phyloP scores from a whole-genome alignment of 768 basidiomycete species.

The Auriscalpium vulgare region DNA sequence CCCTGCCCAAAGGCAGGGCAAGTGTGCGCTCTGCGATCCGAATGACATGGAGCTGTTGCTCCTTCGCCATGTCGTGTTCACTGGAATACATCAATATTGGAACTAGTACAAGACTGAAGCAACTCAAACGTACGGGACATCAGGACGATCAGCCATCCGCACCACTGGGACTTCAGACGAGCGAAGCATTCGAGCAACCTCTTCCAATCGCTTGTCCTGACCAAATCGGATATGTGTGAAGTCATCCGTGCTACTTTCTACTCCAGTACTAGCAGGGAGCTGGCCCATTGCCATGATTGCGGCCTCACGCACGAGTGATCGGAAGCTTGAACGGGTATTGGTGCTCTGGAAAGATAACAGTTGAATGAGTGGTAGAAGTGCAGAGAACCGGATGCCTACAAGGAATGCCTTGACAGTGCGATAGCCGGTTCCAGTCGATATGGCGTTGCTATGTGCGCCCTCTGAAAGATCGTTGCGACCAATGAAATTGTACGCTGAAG shows the following conservation, averaged over 20 bases:
- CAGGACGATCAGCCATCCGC: conserved; percentile 55
- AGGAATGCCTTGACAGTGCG: conserved; percentile 49
- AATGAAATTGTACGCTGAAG: conserved; percentile 59
- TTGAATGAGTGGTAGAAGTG: neutral
- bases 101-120: neutral
- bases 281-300: conserved; percentile 41
- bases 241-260: conserved; percentile 63
- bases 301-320: conserved; percentile 6
- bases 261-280: conserved; percentile 53
- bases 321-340: conserved; percentile 4
- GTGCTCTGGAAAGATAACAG: conserved; percentile 10
- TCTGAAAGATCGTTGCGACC: conserved; percentile 72
- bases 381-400: conserved; percentile 27
- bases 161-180: conserved; percentile 67
- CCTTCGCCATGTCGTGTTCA: conserved; percentile 81
- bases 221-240: conserved; percentile 84
- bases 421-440: conserved; percentile 46
- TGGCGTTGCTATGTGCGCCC: conserved; percentile 38
- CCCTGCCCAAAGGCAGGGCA: conserved; percentile 84
- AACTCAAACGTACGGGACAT: conserved; percentile 47
- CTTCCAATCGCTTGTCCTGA: conserved; percentile 82
- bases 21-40: conserved; percentile 82
- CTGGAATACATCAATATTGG: conserved; percentile 31
- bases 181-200: conserved; percentile 86
- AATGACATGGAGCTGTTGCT: conserved; percentile 74